Evolutionary conservation across 192 early-diverging fungal species (phyloP), one percentile per base, ranked within the genome.

Genomic region (Coemansia sp.): DNA sequence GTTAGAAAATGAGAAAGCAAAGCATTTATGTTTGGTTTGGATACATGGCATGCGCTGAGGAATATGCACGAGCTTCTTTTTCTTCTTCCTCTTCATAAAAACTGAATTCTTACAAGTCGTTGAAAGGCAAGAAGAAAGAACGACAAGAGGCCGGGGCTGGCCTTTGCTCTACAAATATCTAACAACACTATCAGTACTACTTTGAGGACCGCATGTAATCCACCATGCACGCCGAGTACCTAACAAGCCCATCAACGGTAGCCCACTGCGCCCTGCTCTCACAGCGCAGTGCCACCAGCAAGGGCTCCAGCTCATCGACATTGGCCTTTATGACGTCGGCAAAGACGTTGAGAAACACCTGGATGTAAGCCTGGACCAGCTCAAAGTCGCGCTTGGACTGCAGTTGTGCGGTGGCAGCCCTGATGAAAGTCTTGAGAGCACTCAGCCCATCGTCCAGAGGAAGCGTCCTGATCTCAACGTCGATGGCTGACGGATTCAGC

Each of bases 381-480:
- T 98, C 97, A 83, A 94, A 98, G 70, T 97, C 93, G 39, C 84
- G 86, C 62, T 89, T 84, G 8, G 85, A 81, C 58, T 78, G 69
- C 16, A 95, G 73, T 47, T 85, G 83, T 41, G 72, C 87, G 42
- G 80, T 77, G 8, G 92, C 67, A 0, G 92, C 90, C 52, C 85
- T 76, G 43, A 96, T 63, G 65, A 96, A 93, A 36, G 83, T 78
- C 49, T 81, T 82, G 61, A 91, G 68, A n/a, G 87, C 77, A 22
- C 69, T 65, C 39, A 91, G 68, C 52, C 89, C 85, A 56, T 88
- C 85, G 39, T 93, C 90, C 2, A 90, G 71, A 7, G 85, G 85
- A 65, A 96, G 77, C 32, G 89, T 88, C 15, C 95, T 85, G 65
- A 98, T 81, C 71, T 96, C 94, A 26, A 95, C 74, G 65, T 98